Evolutionary conservation across 345 rosid genomes (phyloP).

Genomic region (Eucalyptus polyanthemos): DNA sequence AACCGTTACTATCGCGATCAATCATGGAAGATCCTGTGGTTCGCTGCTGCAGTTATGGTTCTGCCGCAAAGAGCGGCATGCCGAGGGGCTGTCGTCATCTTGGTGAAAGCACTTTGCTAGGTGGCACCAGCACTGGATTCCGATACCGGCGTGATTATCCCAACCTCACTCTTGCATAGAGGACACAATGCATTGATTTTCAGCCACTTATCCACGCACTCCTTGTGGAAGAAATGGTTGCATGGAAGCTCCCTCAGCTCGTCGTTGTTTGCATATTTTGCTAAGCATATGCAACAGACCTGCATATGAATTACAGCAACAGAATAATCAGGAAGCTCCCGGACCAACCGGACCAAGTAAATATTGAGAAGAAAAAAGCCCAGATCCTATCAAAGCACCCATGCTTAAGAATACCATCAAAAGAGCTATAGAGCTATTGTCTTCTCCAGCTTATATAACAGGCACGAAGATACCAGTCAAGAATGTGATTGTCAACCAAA

Average conservation of each 20-base stretch:
- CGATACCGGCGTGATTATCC: constrained; percentile 34
- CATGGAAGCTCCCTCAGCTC: constrained; percentile 92
- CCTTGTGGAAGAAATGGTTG: constrained; percentile 87
- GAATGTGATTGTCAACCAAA: not conserved
- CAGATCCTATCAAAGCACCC: not conserved
- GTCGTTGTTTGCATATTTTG: constrained; percentile 83
- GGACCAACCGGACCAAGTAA: not conserved
- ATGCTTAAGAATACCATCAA: not conserved
- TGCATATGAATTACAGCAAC: not conserved
- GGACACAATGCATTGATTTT: constrained; percentile 93
- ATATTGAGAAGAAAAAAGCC: not conserved
- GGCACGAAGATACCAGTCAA: not conserved
- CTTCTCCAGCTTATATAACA: not conserved
- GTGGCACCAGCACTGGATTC: not conserved
- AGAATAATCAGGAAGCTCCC: not conserved
- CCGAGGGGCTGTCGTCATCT: not conserved
- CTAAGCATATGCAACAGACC: constrained; percentile 97
- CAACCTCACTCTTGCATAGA: constrained; percentile 86
- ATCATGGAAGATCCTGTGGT: not conserved
- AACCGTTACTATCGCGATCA: not conserved
- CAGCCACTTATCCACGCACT: constrained; percentile 94
- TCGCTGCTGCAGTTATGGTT: not conserved
- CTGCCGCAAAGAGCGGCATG: not conserved
- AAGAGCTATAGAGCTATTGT: not conserved
- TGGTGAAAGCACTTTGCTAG: not conserved